phyloP scores from a whole-genome alignment of 306 rosid genomes.

The Glycine tomentella region DNA sequence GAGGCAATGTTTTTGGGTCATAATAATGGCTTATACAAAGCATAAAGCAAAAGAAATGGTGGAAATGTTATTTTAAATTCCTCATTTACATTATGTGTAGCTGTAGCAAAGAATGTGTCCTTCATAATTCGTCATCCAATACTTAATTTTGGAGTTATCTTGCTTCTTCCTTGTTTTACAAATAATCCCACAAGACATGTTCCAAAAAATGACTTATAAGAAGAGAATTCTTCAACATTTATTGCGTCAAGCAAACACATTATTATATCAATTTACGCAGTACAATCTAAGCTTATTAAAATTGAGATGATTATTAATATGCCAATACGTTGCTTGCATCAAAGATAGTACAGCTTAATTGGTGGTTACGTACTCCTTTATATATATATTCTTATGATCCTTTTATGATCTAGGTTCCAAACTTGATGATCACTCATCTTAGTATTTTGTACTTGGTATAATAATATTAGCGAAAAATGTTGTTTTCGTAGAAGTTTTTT shows the following conservation, averaged over 20 bases:
- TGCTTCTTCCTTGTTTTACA: background rate
- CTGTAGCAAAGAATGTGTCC: background rate
- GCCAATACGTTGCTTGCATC: conserved; percentile 43
- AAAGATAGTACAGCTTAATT: conserved; percentile 38
- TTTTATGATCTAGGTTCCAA: conserved; percentile 36
- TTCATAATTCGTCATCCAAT: conserved; percentile 22
- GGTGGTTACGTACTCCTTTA: conserved; percentile 38
- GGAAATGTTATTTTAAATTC: background rate
- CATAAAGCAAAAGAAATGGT: conserved; percentile 19
- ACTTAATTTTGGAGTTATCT: background rate
- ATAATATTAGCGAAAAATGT: conserved; percentile 29
- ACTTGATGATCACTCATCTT: conserved; percentile 36
- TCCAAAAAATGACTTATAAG: background rate
- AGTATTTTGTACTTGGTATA: conserved; percentile 8
- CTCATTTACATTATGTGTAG: background rate
- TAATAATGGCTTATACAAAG: conserved; percentile 29
- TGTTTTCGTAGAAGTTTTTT: conserved; percentile 7
- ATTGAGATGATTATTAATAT: conserved; percentile 29
- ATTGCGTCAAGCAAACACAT: conserved; percentile 41
- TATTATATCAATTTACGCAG: conserved; percentile 23
- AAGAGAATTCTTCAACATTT: conserved; percentile 24
- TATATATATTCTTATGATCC: conserved; percentile 20
- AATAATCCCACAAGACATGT: conserved; percentile 26
- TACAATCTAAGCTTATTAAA: conserved; percentile 23
- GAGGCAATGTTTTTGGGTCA: conserved; percentile 13